Base-by-base conservation (phyloP, 805 yeast genomes). In the Nakazawaea holstii region DNA sequence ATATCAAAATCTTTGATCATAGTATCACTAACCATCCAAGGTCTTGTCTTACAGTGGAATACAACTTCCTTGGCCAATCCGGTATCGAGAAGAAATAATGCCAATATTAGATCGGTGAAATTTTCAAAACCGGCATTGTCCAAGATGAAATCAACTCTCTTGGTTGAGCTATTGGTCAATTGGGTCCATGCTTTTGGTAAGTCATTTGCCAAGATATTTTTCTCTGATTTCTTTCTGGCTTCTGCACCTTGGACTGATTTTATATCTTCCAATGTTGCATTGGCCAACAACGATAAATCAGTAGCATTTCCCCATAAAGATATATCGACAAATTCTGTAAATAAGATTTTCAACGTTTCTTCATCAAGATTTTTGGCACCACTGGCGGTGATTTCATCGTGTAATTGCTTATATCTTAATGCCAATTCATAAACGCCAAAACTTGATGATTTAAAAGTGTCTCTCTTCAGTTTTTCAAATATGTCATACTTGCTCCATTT, bases 271-370 rank as follows among this genome's bases (percentile, higher is more conserved):
- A 89, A 62, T 7, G 90, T 80, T n/a, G 92, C 89, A 50, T 87
- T 90, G 4, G 95, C 91, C 52, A 94, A 72, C 46, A 95, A 69
- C 0, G 97, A 89, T 59, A 94, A 74, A 65, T 94, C 99, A 4
- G 97, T 88, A 15, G 98, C 97, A 65, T 94, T 94, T 27, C 99
- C 99, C 99, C 99, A 94, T 46, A 94, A 67, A 0, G 97, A 87
- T 47, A 92, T 79, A 60, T 90, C 96, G 38, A 87, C 67, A 52
- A 91, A 86, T 62, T 94, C 99, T 52, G 73, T 77, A 70, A 90
- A 91, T 39, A 89, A 68, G 10, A 84, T 56, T 51, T 72, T 63
- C 52, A 82, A 63, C 0, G 74, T 62, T 4, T 76, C 80, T 1
- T 51, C 51, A 49, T 59, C 55, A 14, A 55, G 50, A 3, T 52